phyloP scores from a whole-genome alignment of 129 eudicot species.

The Arctium lappa region DNA sequence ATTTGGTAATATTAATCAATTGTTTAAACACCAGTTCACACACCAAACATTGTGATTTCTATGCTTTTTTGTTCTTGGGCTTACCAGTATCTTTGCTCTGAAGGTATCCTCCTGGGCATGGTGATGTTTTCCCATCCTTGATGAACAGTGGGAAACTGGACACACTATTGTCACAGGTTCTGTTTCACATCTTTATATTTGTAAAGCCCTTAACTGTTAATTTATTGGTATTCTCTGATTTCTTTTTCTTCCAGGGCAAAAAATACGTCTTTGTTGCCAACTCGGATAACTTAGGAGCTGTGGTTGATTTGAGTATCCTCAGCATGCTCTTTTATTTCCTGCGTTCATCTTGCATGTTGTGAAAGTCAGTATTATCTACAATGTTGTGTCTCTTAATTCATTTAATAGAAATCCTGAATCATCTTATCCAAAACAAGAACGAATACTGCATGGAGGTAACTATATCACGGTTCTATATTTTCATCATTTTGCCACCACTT shows the following conservation, averaged over 20 bases:
- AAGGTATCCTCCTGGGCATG: slow-evolving; percentile 99
- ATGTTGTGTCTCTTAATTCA: slow-evolving; percentile 46
- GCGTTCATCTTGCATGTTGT: background rate
- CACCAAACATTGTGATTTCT: background rate
- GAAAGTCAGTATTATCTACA: background rate
- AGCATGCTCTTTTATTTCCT: slow-evolving; percentile 4
- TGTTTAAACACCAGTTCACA: background rate
- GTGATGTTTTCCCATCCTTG: slow-evolving; percentile 95
- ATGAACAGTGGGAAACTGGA: slow-evolving; percentile 98
- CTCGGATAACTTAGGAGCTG: slow-evolving; percentile 96
- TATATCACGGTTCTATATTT: background rate
- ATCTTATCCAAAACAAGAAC: slow-evolving; percentile 84
- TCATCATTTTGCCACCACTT: background rate
- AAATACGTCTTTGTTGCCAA: slow-evolving; percentile 95
- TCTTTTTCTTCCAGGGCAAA: slow-evolving; percentile 67
- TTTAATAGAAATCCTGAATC: slow-evolving; percentile 74
- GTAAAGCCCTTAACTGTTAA: background rate
- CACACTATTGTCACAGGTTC: slow-evolving; percentile 74
- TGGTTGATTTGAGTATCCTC: slow-evolving; percentile 93
- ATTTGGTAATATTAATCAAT: background rate
- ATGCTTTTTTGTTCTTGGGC: background rate
- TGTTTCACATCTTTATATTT: background rate
- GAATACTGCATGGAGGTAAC: slow-evolving; percentile 99
- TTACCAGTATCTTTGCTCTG: slow-evolving; percentile 16
- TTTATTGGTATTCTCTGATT: background rate